Evolutionary conservation across 225 moss, liverwort and hornwort species (phyloP).

Genomic region (Ulota crispa): DNA sequence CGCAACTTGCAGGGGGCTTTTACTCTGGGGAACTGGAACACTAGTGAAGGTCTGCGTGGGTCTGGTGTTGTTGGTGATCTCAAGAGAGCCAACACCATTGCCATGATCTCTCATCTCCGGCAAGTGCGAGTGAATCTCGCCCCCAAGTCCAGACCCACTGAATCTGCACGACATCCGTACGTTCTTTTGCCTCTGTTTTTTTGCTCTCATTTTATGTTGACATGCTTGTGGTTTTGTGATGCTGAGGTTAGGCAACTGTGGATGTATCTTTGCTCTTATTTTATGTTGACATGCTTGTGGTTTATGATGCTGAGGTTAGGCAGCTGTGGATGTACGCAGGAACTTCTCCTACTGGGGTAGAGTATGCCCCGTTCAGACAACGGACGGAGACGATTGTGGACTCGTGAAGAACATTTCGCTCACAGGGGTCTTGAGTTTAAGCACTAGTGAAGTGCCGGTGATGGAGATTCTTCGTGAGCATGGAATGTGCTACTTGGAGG

Average conservation of each 20-base stretch:
- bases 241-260: conserved; percentile 17
- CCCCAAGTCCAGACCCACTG: conserved; percentile 58
- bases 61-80: conserved; percentile 87
- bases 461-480: conserved; percentile 41
- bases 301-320: conserved; percentile 6
- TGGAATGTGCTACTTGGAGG: conserved; percentile 43
- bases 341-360: conserved; percentile 94
- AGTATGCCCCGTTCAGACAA: conserved; percentile 94
- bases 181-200: conserved; percentile 9
- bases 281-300: not conserved
- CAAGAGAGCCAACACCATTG: conserved; percentile 79
- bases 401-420: conserved; percentile 90
- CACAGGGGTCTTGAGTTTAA: conserved; percentile 71
- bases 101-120: conserved; percentile 81
- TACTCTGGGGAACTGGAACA: conserved; percentile 85
- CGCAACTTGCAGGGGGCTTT: conserved; percentile 70
- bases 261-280: not conserved
- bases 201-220: not conserved
- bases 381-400: conserved; percentile 88
- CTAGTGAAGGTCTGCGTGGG: conserved; percentile 59
- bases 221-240: not conserved
- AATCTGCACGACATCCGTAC: conserved; percentile 89
- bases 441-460: conserved; percentile 52
- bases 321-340: conserved; percentile 48
- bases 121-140: conserved; percentile 70